Evolutionary conservation across 345 rosid genomes (phyloP).

Genomic region (Hibiscus syriacus): DNA sequence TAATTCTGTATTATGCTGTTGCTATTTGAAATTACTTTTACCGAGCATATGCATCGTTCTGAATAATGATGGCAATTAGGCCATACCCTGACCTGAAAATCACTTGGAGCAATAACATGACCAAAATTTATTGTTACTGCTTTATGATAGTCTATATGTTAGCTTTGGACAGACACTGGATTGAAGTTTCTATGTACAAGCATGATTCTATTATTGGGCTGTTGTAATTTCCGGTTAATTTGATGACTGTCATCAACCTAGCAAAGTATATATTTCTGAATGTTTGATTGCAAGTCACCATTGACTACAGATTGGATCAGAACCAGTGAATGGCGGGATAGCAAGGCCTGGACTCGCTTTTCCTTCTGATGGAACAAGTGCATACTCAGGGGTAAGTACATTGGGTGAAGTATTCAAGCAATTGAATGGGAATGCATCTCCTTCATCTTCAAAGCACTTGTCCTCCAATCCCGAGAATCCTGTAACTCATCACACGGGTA

Average conservation of each 20-base stretch:
- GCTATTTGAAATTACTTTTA: background rate
- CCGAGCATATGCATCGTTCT: background rate
- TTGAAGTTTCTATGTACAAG: background rate
- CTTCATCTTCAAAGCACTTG: constrained; percentile 14
- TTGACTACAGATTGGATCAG: constrained; percentile 31
- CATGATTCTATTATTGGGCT: background rate
- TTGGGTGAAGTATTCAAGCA: constrained; percentile 18
- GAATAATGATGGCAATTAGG: background rate
- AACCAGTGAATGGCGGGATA: constrained; percentile 13
- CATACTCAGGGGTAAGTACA: constrained; percentile 15
- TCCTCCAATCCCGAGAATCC: constrained; percentile 17
- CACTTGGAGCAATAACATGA: background rate
- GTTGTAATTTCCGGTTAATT: constrained; percentile 4
- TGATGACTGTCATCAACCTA: background rate
- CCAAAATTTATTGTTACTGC: background rate
- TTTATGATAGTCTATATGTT: background rate
- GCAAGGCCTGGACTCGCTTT: constrained; percentile 22
- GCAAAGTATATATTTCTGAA: constrained; percentile 6
- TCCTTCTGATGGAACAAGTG: constrained; percentile 11
- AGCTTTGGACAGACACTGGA: background rate
- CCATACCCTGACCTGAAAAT: background rate
- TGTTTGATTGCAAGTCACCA: background rate
- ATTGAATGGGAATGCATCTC: constrained; percentile 13
- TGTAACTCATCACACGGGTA: constrained; percentile 9
- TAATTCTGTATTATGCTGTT: background rate